phyloP scores from a whole-genome alignment of 2,329 filamentous ascomycete species.

The Monosporascus sp. region DNA sequence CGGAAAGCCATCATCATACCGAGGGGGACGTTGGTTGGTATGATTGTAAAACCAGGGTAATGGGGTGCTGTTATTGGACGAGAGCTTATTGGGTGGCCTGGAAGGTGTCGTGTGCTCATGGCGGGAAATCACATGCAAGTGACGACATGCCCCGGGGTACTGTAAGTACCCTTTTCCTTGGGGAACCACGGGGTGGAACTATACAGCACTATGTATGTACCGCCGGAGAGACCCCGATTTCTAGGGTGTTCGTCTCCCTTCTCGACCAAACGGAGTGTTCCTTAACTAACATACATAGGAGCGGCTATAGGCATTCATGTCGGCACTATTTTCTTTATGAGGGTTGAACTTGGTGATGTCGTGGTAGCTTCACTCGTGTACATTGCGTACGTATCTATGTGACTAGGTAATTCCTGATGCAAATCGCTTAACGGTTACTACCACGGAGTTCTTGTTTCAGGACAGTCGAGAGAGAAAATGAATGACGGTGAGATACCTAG shows the following conservation, averaged over 20 bases:
- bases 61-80: too few relatives aligned
- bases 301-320: too few relatives aligned
- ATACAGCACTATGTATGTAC: too few relatives aligned
- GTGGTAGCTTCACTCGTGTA: too few relatives aligned
- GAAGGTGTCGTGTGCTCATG: slow-evolving; percentile 15
- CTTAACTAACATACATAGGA: not conserved
- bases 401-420: not conserved
- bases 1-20: too few relatives aligned
- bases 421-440: not conserved
- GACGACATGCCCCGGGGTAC: slow-evolving; percentile 7
- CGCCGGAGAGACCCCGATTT: not conserved
- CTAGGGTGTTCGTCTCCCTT: not conserved
- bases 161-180: not conserved
- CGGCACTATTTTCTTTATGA: too few relatives aligned
- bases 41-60: too few relatives aligned
- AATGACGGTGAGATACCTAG: too few relatives aligned
- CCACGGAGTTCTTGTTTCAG: not conserved
- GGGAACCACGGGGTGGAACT: not conserved
- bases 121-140: slow-evolving; percentile 19
- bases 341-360: too few relatives aligned
- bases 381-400: not conserved
- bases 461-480: too few relatives aligned
- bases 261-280: not conserved
- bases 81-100: not conserved
- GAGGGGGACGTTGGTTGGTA: too few relatives aligned